phyloP scores from a whole-genome alignment of 768 basidiomycete genomes.

The Piloderma croceum region DNA sequence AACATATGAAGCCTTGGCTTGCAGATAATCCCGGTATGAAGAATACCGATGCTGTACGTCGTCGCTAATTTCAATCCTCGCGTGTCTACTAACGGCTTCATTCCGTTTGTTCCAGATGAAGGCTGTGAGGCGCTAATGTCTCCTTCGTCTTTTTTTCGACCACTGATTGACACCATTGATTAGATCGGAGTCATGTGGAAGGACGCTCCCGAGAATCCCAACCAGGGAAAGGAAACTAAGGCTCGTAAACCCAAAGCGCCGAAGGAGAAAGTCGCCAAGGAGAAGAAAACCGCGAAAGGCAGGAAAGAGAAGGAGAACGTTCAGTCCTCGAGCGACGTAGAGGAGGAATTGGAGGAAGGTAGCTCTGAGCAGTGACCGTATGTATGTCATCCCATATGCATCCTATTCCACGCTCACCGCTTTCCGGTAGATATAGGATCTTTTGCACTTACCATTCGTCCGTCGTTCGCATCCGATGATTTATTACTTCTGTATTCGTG shows the following conservation, averaged over 20 bases:
- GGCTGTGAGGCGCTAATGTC: constrained; percentile 30
- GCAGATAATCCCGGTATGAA: constrained; percentile 43
- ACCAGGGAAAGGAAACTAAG: constrained; percentile 49
- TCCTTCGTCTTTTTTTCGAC: constrained; percentile 1
- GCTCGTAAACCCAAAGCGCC: constrained; percentile 40
- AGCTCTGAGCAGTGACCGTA: constrained; percentile 13
- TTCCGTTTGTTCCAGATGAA: too few species aligned
- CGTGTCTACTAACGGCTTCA: not conserved
- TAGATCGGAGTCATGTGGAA: constrained; percentile 57
- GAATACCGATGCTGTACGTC: constrained; percentile 57
- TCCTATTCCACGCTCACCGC: too few species aligned
- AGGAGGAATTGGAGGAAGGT: constrained; percentile 9
- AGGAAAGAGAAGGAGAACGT: not conserved
- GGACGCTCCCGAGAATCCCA: constrained; percentile 59
- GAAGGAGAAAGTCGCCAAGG: constrained; percentile 28
- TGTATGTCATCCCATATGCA: too few species aligned
- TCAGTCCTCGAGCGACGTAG: constrained; percentile 9
- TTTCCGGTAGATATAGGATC: too few species aligned
- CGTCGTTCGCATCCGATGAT: too few species aligned
- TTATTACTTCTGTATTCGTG: too few species aligned
- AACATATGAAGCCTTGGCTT: constrained; percentile 53
- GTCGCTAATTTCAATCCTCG: constrained; percentile 25
- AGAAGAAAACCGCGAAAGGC: constrained; percentile 21
- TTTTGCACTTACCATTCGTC: too few species aligned
- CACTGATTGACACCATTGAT: constrained; percentile 1